Base-by-base conservation (phyloP, 768 basidiomycete genomes). In the Coprinellus aureogranulatus region DNA sequence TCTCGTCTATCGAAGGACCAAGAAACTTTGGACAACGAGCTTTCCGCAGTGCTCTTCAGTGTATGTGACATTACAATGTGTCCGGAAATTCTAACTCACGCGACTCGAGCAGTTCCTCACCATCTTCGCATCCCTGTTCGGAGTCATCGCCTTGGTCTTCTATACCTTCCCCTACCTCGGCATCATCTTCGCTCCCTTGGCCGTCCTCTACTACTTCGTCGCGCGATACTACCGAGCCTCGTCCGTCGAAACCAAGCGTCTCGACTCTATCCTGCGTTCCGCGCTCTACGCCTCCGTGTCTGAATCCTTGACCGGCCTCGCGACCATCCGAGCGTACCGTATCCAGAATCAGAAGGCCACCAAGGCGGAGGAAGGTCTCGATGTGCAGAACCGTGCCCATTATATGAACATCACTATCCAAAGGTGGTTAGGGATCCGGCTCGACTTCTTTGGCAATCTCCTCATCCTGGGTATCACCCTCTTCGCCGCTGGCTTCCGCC, bases 141-240 rank as follows among this genome's bases (percentile, higher is more conserved):
- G 85, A 18, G 82, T 82, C 0, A 72, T 81, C 20, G 84, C 70
- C 2, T 69, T 87, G 8, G 84, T 88, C 0, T 86, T 87, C 67
- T 87, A 88, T 64, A 81, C 80, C 3, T 86, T 86, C 67, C 87
- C 88, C 0, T 79, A 77, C 25, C 82, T 89, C 8, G 88, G 87
- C 25, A 83, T 86, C 40, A 73, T 86, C 30, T 87, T 87, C 62
- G 73, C 74, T 0, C 85, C 85, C 2, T 69, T 87, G 66, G 58
- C 65, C 2, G 58, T 83, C 14, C 63, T 86, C 11, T 87, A 87
- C 65, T 83, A 80, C 65, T 61, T 76, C 42, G 79, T 76, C 9
- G 80, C 79, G 11, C 61, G 79, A 16, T 88, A 80, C 63, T 87
- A 88, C 63, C 76, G 85, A 25, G 76, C 80, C 8, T 81, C 78